Base-by-base conservation (phyloP, 306 rosid species). In the Prunus campanulata region DNA sequence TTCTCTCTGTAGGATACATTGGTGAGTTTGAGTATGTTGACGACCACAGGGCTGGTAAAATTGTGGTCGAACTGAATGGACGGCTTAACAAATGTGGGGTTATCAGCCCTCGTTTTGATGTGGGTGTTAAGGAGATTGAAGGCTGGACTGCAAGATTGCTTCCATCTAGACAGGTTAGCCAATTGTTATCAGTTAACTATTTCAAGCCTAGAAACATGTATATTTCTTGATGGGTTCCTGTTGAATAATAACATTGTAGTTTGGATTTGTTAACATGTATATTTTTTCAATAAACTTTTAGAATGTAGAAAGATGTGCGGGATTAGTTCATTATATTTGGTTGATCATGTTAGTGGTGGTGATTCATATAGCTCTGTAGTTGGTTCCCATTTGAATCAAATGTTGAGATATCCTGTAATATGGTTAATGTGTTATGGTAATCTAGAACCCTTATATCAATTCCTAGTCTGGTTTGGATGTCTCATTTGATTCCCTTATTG, bases 81-180 rank as follows among this genome's bases (percentile, higher is more conserved):
- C 80, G 92, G 74, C 83, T 88, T 39, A 88, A 88, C 80, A 88
- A 88, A 59, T 88, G 92, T 55, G 92, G 92, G 18, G 92, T 88
- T 19, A 88, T 88, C 24, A 88, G 92, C 79, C 92, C 92, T 20
- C 92, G 92, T 56, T 88, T 88, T 78, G 93, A 88, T 72, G 83
- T 88, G 0, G 90, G 93, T 54, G 93, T 88, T 44, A 86, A 88
- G 74, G 90, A 84, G 82, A 82, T 88, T 35, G 93, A 88, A 66
- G 90, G 88, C 3, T 88, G 93, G 93, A 88, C 93, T 50, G 90
- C 90, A 19, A 80, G 93, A 79, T 78, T 88, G 76, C 86, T 88
- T 46, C 93, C 93, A 59, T 88, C 90, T 1, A 84, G 93, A 84
- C 93, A 88, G 90, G 93, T 84, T 72, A 66, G 88, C 61, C 20